These are phyloP conservation scores for Dothideomycetes sp. DNA, from an alignment of 2,329 filamentous ascomycete species.

Conservation along the genomic window DNA sequence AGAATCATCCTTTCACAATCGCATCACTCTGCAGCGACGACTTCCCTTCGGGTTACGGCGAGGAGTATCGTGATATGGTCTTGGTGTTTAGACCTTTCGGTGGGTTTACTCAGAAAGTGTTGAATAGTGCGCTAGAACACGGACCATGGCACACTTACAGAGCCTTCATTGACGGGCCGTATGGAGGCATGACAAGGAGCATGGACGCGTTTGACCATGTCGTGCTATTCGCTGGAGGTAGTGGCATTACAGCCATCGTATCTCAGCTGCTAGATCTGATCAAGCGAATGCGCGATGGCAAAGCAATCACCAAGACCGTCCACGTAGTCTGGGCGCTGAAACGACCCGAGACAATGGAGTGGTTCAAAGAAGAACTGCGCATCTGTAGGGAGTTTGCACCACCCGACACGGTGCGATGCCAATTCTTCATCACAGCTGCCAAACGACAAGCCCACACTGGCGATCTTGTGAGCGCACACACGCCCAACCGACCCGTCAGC, in stretches of 20 bases:
- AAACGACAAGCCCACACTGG: conserved; percentile 44
- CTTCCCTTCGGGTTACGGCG: conserved; percentile 84
- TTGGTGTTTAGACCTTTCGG: conserved; percentile 86
- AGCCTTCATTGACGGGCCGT: conserved; percentile 86
- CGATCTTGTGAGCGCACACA: conserved; percentile 38
- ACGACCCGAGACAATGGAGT: conserved; percentile 85
- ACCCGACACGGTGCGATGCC: conserved; percentile 78
- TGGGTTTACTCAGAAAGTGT: conserved; percentile 77
- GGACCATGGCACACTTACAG: conserved; percentile 87
- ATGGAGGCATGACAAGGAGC: conserved; percentile 85
- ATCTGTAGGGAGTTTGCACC: conserved; percentile 87
- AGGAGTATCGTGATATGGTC: conserved; percentile 77
- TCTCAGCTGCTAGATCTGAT: conserved; percentile 89
- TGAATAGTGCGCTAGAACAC: conserved; percentile 73
- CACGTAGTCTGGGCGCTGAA: conserved; percentile 93
- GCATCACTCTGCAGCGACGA: conserved; percentile 86
- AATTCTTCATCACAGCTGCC: conserved; percentile 84
- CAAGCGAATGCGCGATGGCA: conserved; percentile 89
- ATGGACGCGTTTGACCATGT: conserved; percentile 89
- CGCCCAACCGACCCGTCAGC: conserved; percentile 50
- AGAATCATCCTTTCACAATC: conserved; percentile 94
- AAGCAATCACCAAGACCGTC: conserved; percentile 82
- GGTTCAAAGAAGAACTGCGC: conserved; percentile 90
- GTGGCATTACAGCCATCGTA: conserved; percentile 86
- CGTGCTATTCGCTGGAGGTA: conserved; percentile 85